These are phyloP conservation scores for Vaccinium myrtillus DNA, from an alignment of 148 eudicot species.

Conservation along the genomic window DNA sequence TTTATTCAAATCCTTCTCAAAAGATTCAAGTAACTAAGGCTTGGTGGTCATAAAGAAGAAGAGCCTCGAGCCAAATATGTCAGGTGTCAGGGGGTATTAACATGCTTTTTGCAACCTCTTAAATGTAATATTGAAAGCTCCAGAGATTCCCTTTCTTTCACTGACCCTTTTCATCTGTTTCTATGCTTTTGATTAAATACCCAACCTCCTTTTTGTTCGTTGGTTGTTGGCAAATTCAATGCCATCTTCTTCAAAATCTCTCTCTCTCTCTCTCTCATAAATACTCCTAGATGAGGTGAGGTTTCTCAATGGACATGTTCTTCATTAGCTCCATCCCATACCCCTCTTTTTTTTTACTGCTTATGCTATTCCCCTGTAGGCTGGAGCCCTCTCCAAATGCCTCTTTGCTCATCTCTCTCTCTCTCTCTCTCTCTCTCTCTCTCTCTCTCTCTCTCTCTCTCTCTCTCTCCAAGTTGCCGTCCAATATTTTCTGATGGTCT, in stretches of 20 bases:
- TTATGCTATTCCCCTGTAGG: too few relatives aligned
- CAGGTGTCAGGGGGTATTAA: not conserved
- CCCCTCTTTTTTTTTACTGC: not conserved
- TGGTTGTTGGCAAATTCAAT: constrained; percentile 48
- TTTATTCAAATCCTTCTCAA: too few relatives aligned
- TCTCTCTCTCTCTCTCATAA: not conserved
- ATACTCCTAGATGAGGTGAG: not conserved
- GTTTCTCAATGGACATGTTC: not conserved
- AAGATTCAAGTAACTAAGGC: too few relatives aligned
- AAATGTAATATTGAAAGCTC: constrained; percentile 23
- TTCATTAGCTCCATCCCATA: not conserved
- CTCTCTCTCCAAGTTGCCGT: not conserved
- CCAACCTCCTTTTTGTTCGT: constrained; percentile 37
- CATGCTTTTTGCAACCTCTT: not conserved
- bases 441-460: not conserved
- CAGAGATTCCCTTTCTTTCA: constrained; percentile 34
- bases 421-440: too few relatives aligned
- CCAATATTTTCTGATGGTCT: not conserved
- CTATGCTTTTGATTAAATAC: constrained; percentile 39
- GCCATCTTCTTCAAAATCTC: constrained; percentile 11
- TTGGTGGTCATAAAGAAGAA: too few relatives aligned
- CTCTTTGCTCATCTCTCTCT: too few relatives aligned
- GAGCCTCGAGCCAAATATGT: not conserved
- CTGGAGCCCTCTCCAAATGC: not conserved
- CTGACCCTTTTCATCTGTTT: constrained; percentile 33